These are phyloP conservation scores for Madurella fahalii DNA, from an alignment of 2,329 filamentous ascomycete species.

Conservation along the genomic window DNA sequence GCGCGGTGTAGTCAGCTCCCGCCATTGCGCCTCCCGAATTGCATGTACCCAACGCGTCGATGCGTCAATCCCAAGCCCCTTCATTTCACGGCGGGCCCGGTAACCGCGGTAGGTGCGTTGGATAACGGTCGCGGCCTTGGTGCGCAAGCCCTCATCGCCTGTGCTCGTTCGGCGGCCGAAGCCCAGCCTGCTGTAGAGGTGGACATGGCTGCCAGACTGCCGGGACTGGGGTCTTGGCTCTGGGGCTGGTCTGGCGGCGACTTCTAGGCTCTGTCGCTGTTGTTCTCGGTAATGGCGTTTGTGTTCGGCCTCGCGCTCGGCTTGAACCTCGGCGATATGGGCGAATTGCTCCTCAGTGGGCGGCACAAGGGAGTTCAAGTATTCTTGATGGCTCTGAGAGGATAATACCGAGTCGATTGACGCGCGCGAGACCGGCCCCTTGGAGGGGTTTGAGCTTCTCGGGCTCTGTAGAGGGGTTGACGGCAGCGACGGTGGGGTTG, in stretches of 20 bases:
- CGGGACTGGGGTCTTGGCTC: background rate
- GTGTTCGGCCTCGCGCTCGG: conserved; percentile 23
- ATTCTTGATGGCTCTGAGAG: conserved; percentile 15
- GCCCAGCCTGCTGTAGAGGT: conserved; percentile 9
- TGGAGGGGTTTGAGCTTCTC: background rate
- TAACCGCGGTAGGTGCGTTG: conserved; percentile 77
- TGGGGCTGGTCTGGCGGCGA: background rate
- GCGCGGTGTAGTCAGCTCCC: conserved; percentile 46
- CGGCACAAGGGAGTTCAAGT: conserved; percentile 22
- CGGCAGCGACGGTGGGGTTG: background rate
- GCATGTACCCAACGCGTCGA: conserved; percentile 68
- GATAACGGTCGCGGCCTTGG: conserved; percentile 53
- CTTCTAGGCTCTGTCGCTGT: conserved; percentile 19
- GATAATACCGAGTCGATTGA: conserved; percentile 9
- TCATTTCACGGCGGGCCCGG: conserved; percentile 64
- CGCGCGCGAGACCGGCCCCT: background rate
- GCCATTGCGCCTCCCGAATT: conserved; percentile 53
- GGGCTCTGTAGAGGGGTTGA: background rate
- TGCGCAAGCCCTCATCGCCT: conserved; percentile 25
- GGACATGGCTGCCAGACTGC: conserved; percentile 5
- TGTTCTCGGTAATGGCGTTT: conserved; percentile 21
- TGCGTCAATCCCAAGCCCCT: conserved; percentile 65
- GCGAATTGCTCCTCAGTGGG: conserved; percentile 24
- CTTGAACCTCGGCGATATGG: conserved; percentile 24
- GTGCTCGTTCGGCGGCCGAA: conserved; percentile 7